Conservation (phyloP, 2,329 filamentous ascomycete species). For the Hypoxylon rubiginosum region DNA sequence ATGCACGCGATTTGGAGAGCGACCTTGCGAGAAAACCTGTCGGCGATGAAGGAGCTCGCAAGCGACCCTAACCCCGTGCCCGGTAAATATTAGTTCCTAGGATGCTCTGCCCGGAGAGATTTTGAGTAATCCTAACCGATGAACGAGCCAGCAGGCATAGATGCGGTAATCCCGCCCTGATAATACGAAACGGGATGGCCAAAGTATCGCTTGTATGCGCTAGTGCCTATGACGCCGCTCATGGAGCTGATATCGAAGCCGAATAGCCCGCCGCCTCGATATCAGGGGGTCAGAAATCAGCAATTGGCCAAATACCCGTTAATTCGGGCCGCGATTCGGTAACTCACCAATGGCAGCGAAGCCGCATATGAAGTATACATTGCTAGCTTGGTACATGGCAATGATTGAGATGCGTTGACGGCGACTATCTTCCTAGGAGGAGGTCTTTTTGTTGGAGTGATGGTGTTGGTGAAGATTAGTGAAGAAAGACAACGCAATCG, state of each 20-base stretch:
- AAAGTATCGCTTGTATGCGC: conserved; percentile 80
- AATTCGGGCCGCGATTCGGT: not conserved
- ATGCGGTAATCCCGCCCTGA: conserved; percentile 78
- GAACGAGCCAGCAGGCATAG: conserved; percentile 81
- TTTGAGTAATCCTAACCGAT: conserved; percentile 59
- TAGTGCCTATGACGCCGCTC: conserved; percentile 75
- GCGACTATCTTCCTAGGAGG: not conserved
- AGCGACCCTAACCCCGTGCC: conserved; percentile 56
- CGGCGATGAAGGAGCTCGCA: conserved; percentile 64
- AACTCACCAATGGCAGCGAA: conserved; percentile 72
- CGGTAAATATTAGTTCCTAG: conserved; percentile 1
- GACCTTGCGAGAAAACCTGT: conserved; percentile 63
- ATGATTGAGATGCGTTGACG: not conserved
- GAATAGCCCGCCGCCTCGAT: conserved; percentile 75
- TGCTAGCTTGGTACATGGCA: conserved; percentile 60
- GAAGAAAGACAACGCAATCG: not conserved
- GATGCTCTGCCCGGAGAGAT: not conserved
- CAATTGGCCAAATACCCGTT: not conserved
- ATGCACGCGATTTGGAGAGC: conserved; percentile 64
- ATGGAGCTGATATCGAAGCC: conserved; percentile 85
- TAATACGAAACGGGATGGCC: conserved; percentile 68
- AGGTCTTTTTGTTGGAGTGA: not conserved
- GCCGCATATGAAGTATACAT: conserved; percentile 71
- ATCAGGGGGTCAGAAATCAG: not conserved
- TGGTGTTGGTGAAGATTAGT: too few relatives aligned